Evolutionary conservation across 148 eudicot species (phyloP).

Genomic region (Rhododendron ovatum): DNA sequence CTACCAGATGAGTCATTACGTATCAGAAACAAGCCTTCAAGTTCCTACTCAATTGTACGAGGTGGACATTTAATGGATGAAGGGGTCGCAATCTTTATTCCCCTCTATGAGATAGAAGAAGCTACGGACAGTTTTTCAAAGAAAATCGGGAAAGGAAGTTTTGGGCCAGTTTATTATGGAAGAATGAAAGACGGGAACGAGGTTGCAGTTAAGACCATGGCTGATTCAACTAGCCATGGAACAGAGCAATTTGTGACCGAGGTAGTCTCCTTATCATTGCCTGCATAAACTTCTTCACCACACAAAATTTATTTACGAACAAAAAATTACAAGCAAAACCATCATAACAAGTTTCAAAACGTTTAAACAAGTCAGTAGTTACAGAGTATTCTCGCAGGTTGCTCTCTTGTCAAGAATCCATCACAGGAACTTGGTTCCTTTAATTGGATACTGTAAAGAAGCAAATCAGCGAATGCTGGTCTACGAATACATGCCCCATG

Average conservation of each 20-base stretch:
- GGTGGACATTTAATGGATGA: conserved; percentile 73
- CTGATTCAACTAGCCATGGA: conserved; percentile 81
- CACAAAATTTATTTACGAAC: not conserved
- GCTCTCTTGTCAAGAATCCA: conserved; percentile 87
- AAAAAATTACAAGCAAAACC: not conserved
- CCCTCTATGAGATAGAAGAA: conserved; percentile 65
- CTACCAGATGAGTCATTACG: conserved; percentile 43
- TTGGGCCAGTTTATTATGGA: conserved; percentile 94
- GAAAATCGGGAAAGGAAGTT: conserved; percentile 86
- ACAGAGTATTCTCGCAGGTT: conserved; percentile 46
- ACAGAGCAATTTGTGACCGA: conserved; percentile 88
- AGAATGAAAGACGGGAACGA: conserved; percentile 85
- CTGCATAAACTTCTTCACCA: not conserved
- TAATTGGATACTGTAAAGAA: conserved; percentile 95
- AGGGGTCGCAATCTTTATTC: conserved; percentile 67
- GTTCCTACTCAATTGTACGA: conserved; percentile 34
- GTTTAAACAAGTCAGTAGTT: not conserved
- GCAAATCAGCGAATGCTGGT: conserved; percentile 83
- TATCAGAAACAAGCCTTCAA: conserved; percentile 40
- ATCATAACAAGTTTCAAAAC: not conserved
- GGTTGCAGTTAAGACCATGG: conserved; percentile 83
- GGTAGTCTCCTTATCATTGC: conserved; percentile 35
- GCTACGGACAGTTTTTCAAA: conserved; percentile 66
- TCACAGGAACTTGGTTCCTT: conserved; percentile 91
- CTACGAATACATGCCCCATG: conserved; percentile 94